Base-by-base conservation (phyloP, 202 grass and related monocot species). In the Elaeis oleifera region DNA sequence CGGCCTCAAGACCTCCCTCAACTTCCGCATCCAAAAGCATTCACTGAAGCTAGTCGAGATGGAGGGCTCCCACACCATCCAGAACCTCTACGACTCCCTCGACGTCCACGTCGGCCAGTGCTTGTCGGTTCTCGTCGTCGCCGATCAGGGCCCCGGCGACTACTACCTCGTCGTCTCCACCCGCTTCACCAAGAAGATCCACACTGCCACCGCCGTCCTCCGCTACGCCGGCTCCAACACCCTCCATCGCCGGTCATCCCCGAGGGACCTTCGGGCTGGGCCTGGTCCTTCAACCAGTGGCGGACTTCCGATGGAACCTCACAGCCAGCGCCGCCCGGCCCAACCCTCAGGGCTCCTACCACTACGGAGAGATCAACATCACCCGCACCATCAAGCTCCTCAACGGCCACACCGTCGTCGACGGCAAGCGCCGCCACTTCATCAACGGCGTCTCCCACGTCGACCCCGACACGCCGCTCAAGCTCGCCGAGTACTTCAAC, bases 21-120 rank as follows among this genome's bases (percentile, higher is more conserved):
- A 67, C 50, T 67, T 67, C 64, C 64, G 64, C 64, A 54, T 67
- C 23, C 64, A 67, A 18, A 50, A 23, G 1, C 64, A 67, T 16
- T 3, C 15, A 16, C 11, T 67, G 64, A 23, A 28, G 64, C 50
- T 67, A 5, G 64, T 67, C 14, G 64, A 67, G 64, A 67, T 67
- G 64, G 64, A 67, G 16, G 64, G 64, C 23, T 67, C 64, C 5
- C 64, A 67, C 64, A 67, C 64, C 23, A 3, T 67, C 50, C 64
- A 67, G 64, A 67, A 67, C 16, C 6, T 19, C 16, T 67, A 67
- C 50, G 24, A 27, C 5, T 67, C 64, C 15, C 50, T 67, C 64
- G 64, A 67, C 24, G n/a, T 67, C 64, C 64, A 67, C 64, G 50
- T 67, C 50, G 64, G 64, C 14, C 64, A 67, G 64, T 67, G 64